phyloP scores from a whole-genome alignment of 805 yeast genomes.

The Metschnikowia proteae region DNA sequence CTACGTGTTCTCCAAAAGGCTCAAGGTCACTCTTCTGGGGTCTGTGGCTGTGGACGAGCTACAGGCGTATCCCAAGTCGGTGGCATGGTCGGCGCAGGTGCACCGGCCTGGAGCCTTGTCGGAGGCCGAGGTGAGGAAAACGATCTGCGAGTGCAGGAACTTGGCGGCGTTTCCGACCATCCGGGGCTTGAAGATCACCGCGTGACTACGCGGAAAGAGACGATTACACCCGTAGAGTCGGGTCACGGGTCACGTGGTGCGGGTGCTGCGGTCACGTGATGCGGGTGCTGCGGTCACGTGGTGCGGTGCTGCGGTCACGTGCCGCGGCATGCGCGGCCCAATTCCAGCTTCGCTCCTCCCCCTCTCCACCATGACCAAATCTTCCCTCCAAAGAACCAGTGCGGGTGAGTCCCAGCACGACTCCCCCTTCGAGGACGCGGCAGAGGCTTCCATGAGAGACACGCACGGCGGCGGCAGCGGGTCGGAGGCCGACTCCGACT shows the following conservation, averaged over 20 bases:
- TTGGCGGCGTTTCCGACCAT: neutral
- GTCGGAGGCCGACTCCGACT: conserved; percentile 35
- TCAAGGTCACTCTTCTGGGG: conserved; percentile 9
- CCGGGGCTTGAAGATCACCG: neutral
- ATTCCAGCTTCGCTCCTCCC: neutral
- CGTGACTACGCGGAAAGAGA: neutral
- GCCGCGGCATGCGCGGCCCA: neutral
- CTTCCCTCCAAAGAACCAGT: neutral
- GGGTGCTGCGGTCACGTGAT: neutral
- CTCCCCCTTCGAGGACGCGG: conserved; percentile 16
- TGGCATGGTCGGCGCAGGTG: conserved; percentile 5
- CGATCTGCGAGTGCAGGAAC: neutral
- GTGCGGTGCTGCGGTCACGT: neutral
- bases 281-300: neutral
- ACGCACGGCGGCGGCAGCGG: conserved; percentile 7
- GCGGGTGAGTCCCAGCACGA: conserved; percentile 5
- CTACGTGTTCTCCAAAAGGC: conserved; percentile 3
- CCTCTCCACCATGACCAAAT: neutral
- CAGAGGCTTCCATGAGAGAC: conserved; percentile 2
- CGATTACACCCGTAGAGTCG: neutral
- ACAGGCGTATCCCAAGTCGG: conserved; percentile 5
- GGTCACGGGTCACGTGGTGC: no score
- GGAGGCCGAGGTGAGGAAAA: neutral
- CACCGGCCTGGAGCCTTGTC: neutral
- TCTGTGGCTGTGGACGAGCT: conserved; percentile 5